Evolutionary conservation across 2,329 filamentous ascomycete species (phyloP).

Genomic region (Colletotrichum sublineola): DNA sequence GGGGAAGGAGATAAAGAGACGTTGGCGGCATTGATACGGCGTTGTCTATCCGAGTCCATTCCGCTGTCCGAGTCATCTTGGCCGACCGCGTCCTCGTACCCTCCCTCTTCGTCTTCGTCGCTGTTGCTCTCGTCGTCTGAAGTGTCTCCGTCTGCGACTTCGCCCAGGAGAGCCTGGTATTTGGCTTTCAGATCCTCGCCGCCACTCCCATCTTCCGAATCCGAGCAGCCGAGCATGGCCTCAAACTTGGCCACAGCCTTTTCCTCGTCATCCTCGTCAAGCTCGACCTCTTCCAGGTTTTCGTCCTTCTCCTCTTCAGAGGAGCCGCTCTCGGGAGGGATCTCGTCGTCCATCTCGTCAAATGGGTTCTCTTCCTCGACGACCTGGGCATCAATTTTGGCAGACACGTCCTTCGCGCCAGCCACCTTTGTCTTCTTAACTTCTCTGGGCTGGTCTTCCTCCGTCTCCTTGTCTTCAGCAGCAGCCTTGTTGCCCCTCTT

Average conservation of each 20-base stretch:
- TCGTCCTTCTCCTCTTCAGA: conserved; percentile 46
- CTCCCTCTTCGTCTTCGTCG: conserved; percentile 45
- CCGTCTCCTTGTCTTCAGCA: conserved; percentile 50
- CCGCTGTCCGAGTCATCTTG: conserved; percentile 46
- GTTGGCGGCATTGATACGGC: conserved; percentile 44
- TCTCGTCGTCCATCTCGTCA: conserved; percentile 41
- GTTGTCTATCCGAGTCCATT: conserved; percentile 45
- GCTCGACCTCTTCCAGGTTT: conserved; percentile 49
- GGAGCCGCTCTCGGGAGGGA: conserved; percentile 43
- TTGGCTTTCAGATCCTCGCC: conserved; percentile 57
- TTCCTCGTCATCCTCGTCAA: conserved; percentile 50
- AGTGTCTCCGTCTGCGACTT: conserved; percentile 56
- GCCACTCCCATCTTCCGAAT: conserved; percentile 57
- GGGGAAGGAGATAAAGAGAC: conserved; percentile 49
- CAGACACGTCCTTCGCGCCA: conserved; percentile 42
- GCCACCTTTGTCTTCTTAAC: conserved; percentile 48
- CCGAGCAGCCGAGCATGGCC: conserved; percentile 59
- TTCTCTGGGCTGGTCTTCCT: conserved; percentile 49
- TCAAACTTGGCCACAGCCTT: conserved; percentile 60
- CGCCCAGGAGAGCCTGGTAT: conserved; percentile 61
- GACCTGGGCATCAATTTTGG: conserved; percentile 50
- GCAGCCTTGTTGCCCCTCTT: conserved; percentile 51
- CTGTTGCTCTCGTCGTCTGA: conserved; percentile 52
- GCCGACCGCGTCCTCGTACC: conserved; percentile 51
- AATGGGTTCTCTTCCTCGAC: conserved; percentile 46